Evolutionary conservation across 2,329 filamentous ascomycete genomes (phyloP), one percentile per base, ranked within the genome.

Genomic region (Xylariomycetidae sp.): DNA sequence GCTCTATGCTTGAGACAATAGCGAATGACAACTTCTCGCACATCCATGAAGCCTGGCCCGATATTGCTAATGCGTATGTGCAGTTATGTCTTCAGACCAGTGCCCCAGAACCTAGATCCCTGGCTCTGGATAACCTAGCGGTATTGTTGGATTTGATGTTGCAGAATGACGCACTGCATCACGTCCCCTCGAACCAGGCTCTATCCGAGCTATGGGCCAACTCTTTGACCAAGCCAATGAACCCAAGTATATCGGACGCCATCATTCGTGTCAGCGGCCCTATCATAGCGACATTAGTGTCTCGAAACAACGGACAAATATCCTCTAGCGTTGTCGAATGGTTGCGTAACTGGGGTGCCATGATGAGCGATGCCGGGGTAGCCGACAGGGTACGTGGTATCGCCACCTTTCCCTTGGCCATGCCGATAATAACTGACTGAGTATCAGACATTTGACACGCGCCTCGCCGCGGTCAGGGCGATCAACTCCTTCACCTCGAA

Each of bases 381-480:
- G 68, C 70, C 25, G 64, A 70, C 41, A 67, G 70, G 53, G 71
- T 72, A 48, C 43, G 62, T 48, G 12, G n/a, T 26, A 13, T 7
- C 6, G 9, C 17, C 11, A 11, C n/a, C 14, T 16, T 23, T n/a
- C 16, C 12, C 14, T n/a, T 19, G 19, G 12, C 14, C 6, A 16
- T 20, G 19, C 10, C 11, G 4, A 29, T 22, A 34, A 20, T 31
- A 27, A 33, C 6, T 19, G 17, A 12, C 19, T 26, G 20, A 37
- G 31, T 16, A 41, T 6, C 41, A 81, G 74, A 72, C 75, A 13
- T 84, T 83, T 38, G 77, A 85, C 50, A 77, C 71, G 1, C 76
- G 83, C 31, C 66, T 76, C 48, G 74, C 82, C 0, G 78, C 77
- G 1, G 67, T 69, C 2, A 57, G 62, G 23, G 74, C 81, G 2